A percentile compares a stretch with the other conserved stretches of the same genome.
Evolutionary conservation across 805 yeast genomes (phyloP).

Genomic region (Zygosaccharomyces rouxii): DNA sequence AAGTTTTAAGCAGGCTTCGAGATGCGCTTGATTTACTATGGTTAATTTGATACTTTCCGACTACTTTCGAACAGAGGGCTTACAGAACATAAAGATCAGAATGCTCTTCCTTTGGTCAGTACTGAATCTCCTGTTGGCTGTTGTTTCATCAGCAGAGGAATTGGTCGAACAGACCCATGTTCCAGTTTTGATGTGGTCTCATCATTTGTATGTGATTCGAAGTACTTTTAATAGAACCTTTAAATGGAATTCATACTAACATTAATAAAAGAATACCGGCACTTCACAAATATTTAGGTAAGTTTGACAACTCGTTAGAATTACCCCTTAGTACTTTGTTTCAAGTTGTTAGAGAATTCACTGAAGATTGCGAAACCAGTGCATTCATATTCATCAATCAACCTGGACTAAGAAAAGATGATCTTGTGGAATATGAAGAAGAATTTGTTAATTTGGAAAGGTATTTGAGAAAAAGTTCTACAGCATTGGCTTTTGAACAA

Average conservation of each 20-base stretch:
- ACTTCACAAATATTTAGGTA: constrained; percentile 18
- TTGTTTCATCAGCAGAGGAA: not conserved
- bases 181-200: constrained; percentile 21
- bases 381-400: constrained; percentile 53
- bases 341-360: constrained; percentile 31
- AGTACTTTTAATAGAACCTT: not conserved
- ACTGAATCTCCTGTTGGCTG: not conserved
- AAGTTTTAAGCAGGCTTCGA: not conserved
- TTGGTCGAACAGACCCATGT: constrained; percentile 13
- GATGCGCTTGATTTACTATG: not conserved
- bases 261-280: constrained; percentile 24
- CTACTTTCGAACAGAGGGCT: not conserved
- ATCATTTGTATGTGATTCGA: constrained; percentile 15
- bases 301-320: constrained; percentile 13
- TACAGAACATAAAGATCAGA: not conserved
- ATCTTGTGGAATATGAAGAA: constrained; percentile 40
- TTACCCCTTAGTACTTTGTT: constrained; percentile 30
- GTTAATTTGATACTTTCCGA: not conserved
- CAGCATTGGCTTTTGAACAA: constrained; percentile 56
- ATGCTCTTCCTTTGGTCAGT: constrained; percentile 3
- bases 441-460: constrained; percentile 48
- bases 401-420: constrained; percentile 48
- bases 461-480: constrained; percentile 53
- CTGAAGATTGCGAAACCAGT: constrained; percentile 47
- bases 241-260: constrained; percentile 1